Percentiles rank a stretch among this genome's conserved stretches.
These are phyloP conservation scores for Oidiodendron maius DNA, from an alignment of 495 filamentous ascomycete species.

Conservation along the genomic window DNA sequence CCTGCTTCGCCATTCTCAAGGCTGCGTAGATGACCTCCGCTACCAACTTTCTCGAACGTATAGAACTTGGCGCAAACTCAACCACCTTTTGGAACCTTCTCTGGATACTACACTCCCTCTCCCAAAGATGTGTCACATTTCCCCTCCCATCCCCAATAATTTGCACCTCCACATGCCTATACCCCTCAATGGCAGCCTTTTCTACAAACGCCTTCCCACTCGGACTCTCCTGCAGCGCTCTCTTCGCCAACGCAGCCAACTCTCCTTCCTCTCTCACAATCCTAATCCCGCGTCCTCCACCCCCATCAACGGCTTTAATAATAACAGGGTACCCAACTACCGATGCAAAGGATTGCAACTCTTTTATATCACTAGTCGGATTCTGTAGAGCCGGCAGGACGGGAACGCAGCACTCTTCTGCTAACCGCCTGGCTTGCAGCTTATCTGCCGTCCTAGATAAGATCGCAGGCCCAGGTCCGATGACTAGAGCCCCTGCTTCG, in stretches of 20 bases:
- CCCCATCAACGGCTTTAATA: conserved; percentile 50
- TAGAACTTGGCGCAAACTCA: conserved; percentile 30
- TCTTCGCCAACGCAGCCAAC: conserved; percentile 32
- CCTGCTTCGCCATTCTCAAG: conserved; percentile 41
- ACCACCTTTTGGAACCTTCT: conserved; percentile 53
- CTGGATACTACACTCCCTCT: conserved; percentile 56
- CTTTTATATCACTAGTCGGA: conserved; percentile 33
- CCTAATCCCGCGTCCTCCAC: conserved; percentile 46
- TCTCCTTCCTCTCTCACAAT: conserved; percentile 35
- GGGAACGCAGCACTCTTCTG: conserved; percentile 46
- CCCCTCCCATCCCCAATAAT: conserved; percentile 51
- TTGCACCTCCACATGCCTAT: conserved; percentile 52
- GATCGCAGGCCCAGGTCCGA: conserved; percentile 48
- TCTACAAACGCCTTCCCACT: conserved; percentile 20
- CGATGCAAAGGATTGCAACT: conserved; percentile 36
- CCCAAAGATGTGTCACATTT: conserved; percentile 48
- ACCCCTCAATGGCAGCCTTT: conserved; percentile 40
- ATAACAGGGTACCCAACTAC: conserved; percentile 49
- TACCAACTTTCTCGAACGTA: conserved; percentile 23
- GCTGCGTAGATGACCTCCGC: conserved; percentile 34
- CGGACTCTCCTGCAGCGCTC: conserved; percentile 30
- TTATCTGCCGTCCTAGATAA: conserved; percentile 52
- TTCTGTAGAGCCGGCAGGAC: conserved; percentile 42
- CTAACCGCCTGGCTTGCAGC: conserved; percentile 47
- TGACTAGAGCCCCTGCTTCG: conserved; percentile 40